phyloP scores from a whole-genome alignment of 345 rosid species.

The Salix brachista region DNA sequence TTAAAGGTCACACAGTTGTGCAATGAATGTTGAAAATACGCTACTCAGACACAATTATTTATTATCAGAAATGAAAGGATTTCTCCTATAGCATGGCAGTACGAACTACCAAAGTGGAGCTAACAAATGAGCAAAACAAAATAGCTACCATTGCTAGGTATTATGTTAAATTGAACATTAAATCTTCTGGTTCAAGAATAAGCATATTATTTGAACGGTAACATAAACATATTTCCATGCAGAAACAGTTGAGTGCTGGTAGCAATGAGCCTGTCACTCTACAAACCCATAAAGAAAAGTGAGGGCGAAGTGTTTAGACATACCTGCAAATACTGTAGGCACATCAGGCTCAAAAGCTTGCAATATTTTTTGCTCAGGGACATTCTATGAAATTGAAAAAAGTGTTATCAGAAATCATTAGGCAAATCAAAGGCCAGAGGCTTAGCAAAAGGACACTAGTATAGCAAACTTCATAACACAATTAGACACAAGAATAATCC shows the following conservation, averaged over 20 bases:
- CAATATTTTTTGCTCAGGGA: slow-evolving; percentile 32
- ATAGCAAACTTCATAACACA: not conserved
- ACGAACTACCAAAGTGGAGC: not conserved
- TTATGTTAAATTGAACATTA: not conserved
- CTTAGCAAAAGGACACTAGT: not conserved
- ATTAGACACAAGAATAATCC: not conserved
- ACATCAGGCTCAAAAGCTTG: slow-evolving; percentile 56
- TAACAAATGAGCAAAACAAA: not conserved
- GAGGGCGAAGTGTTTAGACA: slow-evolving; percentile 17
- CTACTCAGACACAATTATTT: not conserved
- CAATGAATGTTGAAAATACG: not conserved
- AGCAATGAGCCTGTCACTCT: not conserved
- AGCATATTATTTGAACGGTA: not conserved
- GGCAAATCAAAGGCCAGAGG: not conserved
- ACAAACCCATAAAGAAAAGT: not conserved
- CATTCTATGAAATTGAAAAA: slow-evolving; percentile 33
- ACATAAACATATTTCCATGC: not conserved
- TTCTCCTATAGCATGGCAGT: not conserved
- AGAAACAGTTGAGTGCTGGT: not conserved
- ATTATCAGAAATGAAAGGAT: not conserved
- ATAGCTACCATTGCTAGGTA: not conserved
- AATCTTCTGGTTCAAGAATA: not conserved
- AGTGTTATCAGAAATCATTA: slow-evolving; percentile 8
- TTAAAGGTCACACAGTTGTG: not conserved
- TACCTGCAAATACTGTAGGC: slow-evolving; percentile 53